Evolutionary conservation across 2,329 filamentous ascomycete species (phyloP).

Genomic region (Beauveria scarabaeidicola): DNA sequence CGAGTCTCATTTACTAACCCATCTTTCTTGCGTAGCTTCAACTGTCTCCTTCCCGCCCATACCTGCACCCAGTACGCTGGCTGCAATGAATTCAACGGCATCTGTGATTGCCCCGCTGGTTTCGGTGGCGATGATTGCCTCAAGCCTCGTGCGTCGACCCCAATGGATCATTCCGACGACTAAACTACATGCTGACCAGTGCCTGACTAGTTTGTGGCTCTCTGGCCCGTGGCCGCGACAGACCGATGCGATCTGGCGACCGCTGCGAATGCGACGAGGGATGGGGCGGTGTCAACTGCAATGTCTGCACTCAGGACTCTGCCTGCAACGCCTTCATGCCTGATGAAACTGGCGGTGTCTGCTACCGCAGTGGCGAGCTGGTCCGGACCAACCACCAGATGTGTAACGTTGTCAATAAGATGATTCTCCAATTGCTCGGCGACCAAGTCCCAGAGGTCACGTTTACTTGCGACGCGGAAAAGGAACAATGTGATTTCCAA

Average conservation of each 20-base stretch:
- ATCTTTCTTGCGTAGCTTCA: conserved; percentile 57
- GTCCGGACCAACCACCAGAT: conserved; percentile 96
- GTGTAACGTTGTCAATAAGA: conserved; percentile 93
- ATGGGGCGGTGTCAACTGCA: conserved; percentile 97
- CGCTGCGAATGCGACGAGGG: conserved; percentile 83
- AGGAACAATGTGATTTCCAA: conserved; percentile 83
- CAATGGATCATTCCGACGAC: neutral
- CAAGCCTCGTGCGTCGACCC: conserved; percentile 52
- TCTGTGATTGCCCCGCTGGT: conserved; percentile 84
- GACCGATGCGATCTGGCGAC: conserved; percentile 62
- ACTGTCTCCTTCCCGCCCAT: conserved; percentile 91
- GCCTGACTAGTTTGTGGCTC: conserved; percentile 67
- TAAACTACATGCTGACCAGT: neutral
- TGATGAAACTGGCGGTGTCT: conserved; percentile 71
- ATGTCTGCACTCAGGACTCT: conserved; percentile 75
- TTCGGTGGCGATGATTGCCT: conserved; percentile 94
- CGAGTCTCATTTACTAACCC: neutral
- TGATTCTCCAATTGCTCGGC: conserved; percentile 81
- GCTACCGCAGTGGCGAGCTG: conserved; percentile 83
- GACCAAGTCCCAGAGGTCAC: conserved; percentile 86
- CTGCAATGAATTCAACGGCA: conserved; percentile 84
- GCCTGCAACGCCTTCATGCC: conserved; percentile 88
- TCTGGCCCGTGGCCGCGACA: conserved; percentile 69
- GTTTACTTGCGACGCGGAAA: conserved; percentile 75
- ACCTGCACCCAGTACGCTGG: conserved; percentile 82